Evolutionary conservation across 1,284 basidiomycete species (phyloP).

Genomic region (Takashimella koratensis): DNA sequence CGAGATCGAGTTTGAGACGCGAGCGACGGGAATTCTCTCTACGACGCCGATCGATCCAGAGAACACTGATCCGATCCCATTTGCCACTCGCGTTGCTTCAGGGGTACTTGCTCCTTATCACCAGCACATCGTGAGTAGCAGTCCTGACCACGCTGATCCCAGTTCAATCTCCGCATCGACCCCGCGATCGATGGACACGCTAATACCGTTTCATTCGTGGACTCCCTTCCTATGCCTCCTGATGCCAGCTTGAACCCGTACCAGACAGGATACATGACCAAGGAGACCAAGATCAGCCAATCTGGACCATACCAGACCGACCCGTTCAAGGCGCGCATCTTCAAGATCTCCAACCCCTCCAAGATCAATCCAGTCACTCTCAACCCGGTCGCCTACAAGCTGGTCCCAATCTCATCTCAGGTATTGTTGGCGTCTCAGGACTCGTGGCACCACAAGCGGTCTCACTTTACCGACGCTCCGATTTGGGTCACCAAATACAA

Average conservation of each 20-base stretch:
- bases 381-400: conserved; percentile 11
- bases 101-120: conserved; percentile 12
- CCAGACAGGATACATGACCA: too few species aligned
- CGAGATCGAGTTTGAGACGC: too few species aligned
- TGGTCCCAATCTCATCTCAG: too few species aligned
- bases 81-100: not conserved
- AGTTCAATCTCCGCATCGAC: too few species aligned
- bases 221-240: too few species aligned
- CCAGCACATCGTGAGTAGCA: conserved; percentile 10
- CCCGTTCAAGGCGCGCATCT: too few species aligned
- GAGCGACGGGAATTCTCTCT: conserved; percentile 15
- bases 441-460: conserved; percentile 1
- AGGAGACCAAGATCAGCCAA: too few species aligned
- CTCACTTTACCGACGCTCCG: conserved; percentile 10
- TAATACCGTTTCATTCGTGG: too few species aligned
- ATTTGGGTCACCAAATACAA: conserved; percentile 12
- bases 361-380: conserved; percentile 12
- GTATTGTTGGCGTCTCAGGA: conserved; percentile 7
- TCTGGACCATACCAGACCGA: too few species aligned
- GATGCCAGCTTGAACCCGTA: too few species aligned
- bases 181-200: conserved; percentile 14
- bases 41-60: conserved; percentile 10
- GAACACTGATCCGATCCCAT: conserved; percentile 8
- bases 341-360: conserved; percentile 7
- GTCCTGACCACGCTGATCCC: too few species aligned